These are phyloP conservation scores for Verticillium alfalfae DNA, from an alignment of 2,329 filamentous ascomycete species.

Conservation along the genomic window DNA sequence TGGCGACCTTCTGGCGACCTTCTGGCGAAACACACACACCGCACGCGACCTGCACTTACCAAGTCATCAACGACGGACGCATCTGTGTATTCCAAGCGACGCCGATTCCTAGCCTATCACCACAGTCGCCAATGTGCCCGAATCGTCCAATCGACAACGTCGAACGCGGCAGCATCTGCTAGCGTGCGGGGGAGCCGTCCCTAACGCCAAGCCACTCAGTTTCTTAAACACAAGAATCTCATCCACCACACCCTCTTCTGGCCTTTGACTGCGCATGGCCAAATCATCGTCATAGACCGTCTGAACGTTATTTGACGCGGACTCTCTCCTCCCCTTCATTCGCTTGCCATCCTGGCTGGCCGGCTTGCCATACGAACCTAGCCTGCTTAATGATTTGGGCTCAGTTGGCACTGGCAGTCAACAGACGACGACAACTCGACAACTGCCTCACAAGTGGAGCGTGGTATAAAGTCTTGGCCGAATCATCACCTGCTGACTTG, in stretches of 20 bases:
- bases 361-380: background rate
- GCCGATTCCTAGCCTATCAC: background rate
- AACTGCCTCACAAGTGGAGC: background rate
- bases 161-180: background rate
- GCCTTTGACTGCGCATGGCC: background rate
- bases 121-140: background rate
- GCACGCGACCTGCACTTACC: background rate
- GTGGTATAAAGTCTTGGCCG: background rate
- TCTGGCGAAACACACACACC: background rate
- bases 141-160: background rate
- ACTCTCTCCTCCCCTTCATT: background rate
- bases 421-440: background rate
- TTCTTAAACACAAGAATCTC: background rate
- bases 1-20: background rate
- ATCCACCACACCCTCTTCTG: background rate
- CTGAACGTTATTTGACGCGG: background rate
- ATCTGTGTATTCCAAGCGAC: background rate
- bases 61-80: background rate
- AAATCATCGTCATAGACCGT: background rate
- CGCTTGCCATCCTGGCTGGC: background rate
- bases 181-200: background rate
- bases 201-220: background rate
- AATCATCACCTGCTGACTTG: background rate
- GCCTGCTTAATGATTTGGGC: background rate
- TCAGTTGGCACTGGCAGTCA: no score